Conservation (phyloP, 805 yeast species). For the Limtongia smithiae region DNA sequence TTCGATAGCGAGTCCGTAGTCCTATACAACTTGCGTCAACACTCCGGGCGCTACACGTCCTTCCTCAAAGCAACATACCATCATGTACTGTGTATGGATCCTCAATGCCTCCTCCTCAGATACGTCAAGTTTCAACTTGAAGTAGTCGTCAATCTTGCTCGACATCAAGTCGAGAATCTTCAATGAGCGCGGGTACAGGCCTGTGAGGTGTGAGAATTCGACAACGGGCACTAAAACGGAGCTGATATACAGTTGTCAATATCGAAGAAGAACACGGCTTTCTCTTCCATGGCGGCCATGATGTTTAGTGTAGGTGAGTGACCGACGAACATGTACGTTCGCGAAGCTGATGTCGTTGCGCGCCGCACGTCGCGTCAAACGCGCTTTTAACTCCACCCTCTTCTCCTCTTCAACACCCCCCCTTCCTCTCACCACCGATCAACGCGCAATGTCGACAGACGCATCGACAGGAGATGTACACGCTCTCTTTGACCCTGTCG, state of each 20-base stretch:
- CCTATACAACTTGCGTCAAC: slow-evolving; percentile 36
- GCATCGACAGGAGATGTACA: too few relatives aligned
- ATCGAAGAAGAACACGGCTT: slow-evolving; percentile 68
- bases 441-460: too few relatives aligned
- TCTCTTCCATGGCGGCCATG: slow-evolving; percentile 11
- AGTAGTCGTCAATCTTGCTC: slow-evolving; percentile 74
- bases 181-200: slow-evolving; percentile 66
- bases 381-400: too few relatives aligned
- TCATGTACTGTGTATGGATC: slow-evolving; percentile 72
- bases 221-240: neutral
- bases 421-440: too few relatives aligned
- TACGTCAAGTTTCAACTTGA: slow-evolving; percentile 59
- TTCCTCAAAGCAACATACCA: slow-evolving; percentile 3
- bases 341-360: too few relatives aligned
- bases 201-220: slow-evolving; percentile 12
- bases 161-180: slow-evolving; percentile 86
- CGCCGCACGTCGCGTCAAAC: too few relatives aligned
- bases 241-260: slow-evolving; percentile 70
- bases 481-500: slow-evolving; percentile 21
- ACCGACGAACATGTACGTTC: too few relatives aligned
- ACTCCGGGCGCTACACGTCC: neutral
- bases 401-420: too few relatives aligned
- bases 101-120: slow-evolving; percentile 68
- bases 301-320: neutral
- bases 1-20: slow-evolving; percentile 89